phyloP scores from a whole-genome alignment of 768 basidiomycete species.

The Flagelloscypha sp. region DNA sequence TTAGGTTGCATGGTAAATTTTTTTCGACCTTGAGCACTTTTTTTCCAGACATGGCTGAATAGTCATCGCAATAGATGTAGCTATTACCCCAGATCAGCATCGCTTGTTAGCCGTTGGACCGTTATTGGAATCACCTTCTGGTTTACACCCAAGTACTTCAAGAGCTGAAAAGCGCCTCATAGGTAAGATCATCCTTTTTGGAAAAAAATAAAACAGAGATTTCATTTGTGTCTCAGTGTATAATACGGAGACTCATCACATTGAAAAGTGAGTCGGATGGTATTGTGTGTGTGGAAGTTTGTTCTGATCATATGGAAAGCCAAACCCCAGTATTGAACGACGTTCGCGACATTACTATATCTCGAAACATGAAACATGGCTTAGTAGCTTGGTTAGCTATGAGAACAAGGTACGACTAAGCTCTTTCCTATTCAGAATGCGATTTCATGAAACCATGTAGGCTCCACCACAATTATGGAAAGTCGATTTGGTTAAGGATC shows the following conservation, averaged over 20 bases:
- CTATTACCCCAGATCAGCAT: constrained; percentile 56
- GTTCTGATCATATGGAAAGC: constrained; percentile 24
- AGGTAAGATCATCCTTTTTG: constrained; percentile 30
- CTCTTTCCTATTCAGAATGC: not conserved
- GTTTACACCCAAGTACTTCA: constrained; percentile 62
- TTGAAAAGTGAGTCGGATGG: constrained; percentile 48
- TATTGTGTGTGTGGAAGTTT: constrained; percentile 4
- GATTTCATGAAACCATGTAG: constrained; percentile 19
- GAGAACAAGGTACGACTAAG: constrained; percentile 51
- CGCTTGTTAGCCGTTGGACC: constrained; percentile 64
- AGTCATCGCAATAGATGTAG: too few species aligned
- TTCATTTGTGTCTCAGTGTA: constrained; percentile 38
- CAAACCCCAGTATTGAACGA: constrained; percentile 68
- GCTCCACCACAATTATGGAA: constrained; percentile 50
- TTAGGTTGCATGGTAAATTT: constrained; percentile 62
- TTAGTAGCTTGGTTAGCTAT: constrained; percentile 62
- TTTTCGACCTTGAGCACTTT: too few species aligned
- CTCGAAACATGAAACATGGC: constrained; percentile 38
- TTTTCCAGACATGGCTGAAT: too few species aligned
- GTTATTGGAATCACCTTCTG: constrained; percentile 51
- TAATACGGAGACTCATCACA: constrained; percentile 52
- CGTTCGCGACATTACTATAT: constrained; percentile 61
- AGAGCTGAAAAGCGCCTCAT: constrained; percentile 65
- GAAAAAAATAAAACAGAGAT: not conserved
- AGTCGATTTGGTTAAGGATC: constrained; percentile 37